Evolutionary conservation across 441 rosid species (phyloP), one percentile per base, ranked within the genome.

Genomic region (Viola pubescens): DNA sequence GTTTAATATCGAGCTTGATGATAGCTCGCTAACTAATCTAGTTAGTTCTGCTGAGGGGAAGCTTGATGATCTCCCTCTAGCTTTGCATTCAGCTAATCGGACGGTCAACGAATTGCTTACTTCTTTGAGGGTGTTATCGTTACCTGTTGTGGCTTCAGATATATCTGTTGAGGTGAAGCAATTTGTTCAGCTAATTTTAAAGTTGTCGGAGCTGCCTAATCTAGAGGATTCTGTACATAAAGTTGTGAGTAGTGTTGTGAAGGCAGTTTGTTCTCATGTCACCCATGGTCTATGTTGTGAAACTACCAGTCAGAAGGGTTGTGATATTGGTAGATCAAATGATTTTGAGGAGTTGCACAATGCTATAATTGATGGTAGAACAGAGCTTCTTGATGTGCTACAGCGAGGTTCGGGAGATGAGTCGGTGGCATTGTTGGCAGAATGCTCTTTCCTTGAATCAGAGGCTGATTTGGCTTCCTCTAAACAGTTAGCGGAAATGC

Each of bases 41-140:
- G 95, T 83, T 72, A 81, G 83, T 78, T 86, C 96, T 66, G 80
- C 82, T 61, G 96, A 86, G 46, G 98, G 94, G 63, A 84, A 85
- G 70, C 91, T 88, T 66, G 98, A 94, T 68, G 97, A 94, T 73
- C 82, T 89, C 59, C 98, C 97, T 57, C 71, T 86, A 75, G 88
- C 89, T 48, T 68, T 94, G 65, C 91, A 73, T 65, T 75, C 95
- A 59, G 77, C 81, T 69, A 81, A 75, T 74, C 72, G 81, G 69
- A 79, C 79, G 66, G 76, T 79, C 78, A 89, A 83, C 71, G 95
- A 88, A 81, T 79, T 84, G 11, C 76, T 81, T 57, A 73, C 82
- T 59, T 79, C 92, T 70, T 73, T 90, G 62, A 84, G 76, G 65
- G 80, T 79, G 66, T 80, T 83, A 74, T 78, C 91, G 60, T 72